Evolutionary conservation across 164 flowering plant genomes (phyloP).

Genomic region (Buxus sempervirens): DNA sequence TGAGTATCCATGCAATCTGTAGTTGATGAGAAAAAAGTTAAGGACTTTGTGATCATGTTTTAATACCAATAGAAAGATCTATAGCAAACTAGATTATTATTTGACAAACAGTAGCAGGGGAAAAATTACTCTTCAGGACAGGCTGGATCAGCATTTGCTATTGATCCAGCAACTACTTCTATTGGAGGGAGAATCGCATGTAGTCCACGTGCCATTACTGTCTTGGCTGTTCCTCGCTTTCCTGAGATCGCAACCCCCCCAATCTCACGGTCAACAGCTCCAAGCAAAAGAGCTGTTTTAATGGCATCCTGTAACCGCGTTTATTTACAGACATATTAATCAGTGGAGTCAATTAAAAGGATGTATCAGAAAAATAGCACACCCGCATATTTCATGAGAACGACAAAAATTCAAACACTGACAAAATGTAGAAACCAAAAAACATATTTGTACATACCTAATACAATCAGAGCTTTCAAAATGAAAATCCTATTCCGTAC

Average conservation of each 20-base stretch:
- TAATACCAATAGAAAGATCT: too few relatives aligned
- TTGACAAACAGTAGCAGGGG: not conserved
- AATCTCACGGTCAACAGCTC: constrained; percentile 90
- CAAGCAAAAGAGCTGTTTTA: constrained; percentile 89
- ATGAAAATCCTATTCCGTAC: not conserved
- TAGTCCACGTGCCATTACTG: constrained; percentile 95
- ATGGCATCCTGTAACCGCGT: constrained; percentile 70
- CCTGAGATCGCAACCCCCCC: constrained; percentile 96
- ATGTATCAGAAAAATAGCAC: too few relatives aligned
- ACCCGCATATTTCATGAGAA: not conserved
- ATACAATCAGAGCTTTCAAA: not conserved
- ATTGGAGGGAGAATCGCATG: constrained; percentile 95
- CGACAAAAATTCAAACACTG: too few relatives aligned
- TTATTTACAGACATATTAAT: not conserved
- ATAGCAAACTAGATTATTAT: too few relatives aligned
- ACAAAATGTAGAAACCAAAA: too few relatives aligned
- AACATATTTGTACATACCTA: not conserved
- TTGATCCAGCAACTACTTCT: constrained; percentile 83
- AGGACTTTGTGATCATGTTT: too few relatives aligned
- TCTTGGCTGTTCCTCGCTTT: constrained; percentile 94
- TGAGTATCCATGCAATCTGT: too few relatives aligned
- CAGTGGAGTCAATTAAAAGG: not conserved
- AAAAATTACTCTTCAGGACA: constrained; percentile 81
- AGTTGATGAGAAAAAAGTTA: too few relatives aligned
- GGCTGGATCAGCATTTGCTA: constrained; percentile 84